A percentile compares a stretch with the other conserved stretches of the same genome.
Evolutionary conservation across 129 eudicot genomes (phyloP).

Genomic region (Apium graveolens): DNA sequence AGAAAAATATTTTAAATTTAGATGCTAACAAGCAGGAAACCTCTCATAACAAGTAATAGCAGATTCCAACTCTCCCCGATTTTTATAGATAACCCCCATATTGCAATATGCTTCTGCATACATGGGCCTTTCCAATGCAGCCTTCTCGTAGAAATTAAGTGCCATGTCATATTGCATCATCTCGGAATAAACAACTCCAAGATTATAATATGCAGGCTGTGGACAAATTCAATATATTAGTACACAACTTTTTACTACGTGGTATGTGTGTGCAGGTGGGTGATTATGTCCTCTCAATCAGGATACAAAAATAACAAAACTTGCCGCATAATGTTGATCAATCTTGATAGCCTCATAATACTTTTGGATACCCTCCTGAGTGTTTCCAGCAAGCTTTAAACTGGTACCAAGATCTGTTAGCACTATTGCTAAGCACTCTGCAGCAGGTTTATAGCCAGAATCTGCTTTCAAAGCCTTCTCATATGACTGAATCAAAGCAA

Average conservation of each 20-base stretch:
- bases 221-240: conserved; percentile 19
- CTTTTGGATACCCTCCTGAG: conserved; percentile 93
- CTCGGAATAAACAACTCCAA: conserved; percentile 94
- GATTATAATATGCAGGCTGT: conserved; percentile 99
- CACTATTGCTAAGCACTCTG: conserved; percentile 88
- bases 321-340: conserved; percentile 75
- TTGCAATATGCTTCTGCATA: conserved; percentile 99
- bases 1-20: background rate
- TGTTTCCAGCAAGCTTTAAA: conserved; percentile 95
- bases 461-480: conserved; percentile 82
- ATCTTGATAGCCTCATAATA: conserved; percentile 92
- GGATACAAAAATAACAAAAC: background rate
- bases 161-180: conserved; percentile 99
- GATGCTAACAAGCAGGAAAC: conserved; percentile 23
- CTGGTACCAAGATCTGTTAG: conserved; percentile 95
- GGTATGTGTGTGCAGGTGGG: background rate
- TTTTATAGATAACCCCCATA: conserved; percentile 95
- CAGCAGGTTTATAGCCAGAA: conserved; percentile 80
- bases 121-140: conserved; percentile 95
- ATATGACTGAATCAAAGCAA: conserved; percentile 54
- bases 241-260: background rate
- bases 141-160: conserved; percentile 90
- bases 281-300: background rate
- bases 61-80: conserved; percentile 85
- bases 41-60: conserved; percentile 98